Conservation (phyloP, 2,329 filamentous ascomycete genomes). For the Fusarium annulatum region DNA sequence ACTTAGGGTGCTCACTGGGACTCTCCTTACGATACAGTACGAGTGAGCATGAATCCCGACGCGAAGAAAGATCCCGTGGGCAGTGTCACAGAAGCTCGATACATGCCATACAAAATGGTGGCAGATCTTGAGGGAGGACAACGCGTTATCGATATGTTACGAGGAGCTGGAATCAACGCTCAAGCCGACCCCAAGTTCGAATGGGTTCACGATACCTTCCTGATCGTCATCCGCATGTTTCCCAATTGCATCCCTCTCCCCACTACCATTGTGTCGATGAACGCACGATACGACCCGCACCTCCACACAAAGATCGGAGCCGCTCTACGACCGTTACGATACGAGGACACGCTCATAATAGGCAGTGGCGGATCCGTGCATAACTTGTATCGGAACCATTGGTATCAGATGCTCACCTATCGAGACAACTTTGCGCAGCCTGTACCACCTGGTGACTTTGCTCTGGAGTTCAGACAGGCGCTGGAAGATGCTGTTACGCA, state of each 20-base stretch:
- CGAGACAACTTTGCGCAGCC: background rate
- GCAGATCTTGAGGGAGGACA: slow-evolving; percentile 66
- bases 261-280: slow-evolving; percentile 57
- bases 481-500: slow-evolving; percentile 66
- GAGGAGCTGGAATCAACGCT: slow-evolving; percentile 63
- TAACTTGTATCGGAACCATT: slow-evolving; percentile 75
- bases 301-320: slow-evolving; percentile 31
- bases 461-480: slow-evolving; percentile 73
- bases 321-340: slow-evolving; percentile 12
- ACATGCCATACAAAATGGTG: slow-evolving; percentile 69
- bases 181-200: slow-evolving; percentile 66
- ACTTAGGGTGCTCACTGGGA: slow-evolving; percentile 69
- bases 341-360: slow-evolving; percentile 59
- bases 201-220: slow-evolving; percentile 78
- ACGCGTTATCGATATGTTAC: slow-evolving; percentile 61
- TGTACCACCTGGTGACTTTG: slow-evolving; percentile 54
- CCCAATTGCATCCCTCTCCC: slow-evolving; percentile 67
- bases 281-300: slow-evolving; percentile 34
- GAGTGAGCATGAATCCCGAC: slow-evolving; percentile 69
- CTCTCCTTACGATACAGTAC: slow-evolving; percentile 63
- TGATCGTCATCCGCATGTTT: slow-evolving; percentile 77
- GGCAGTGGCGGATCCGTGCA: slow-evolving; percentile 73
- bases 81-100: slow-evolving; percentile 73
- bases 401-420: slow-evolving; percentile 68
- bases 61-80: slow-evolving; percentile 72